Evolutionary conservation across 78 protist genomes (phyloP).

Genomic region (Dictyostelium discoideum): dicty_2.7 NC_007089.4:3881001-3881500

Average conservation of each 20-base stretch:
- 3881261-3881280: not conserved
- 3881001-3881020: not conserved
- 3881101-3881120: not conserved
- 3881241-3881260: not conserved
- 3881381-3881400: not conserved
- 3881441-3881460: not conserved
- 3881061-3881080: not conserved
- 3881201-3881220: not conserved
- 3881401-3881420: not conserved
- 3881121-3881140: not conserved
- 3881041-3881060: not conserved
- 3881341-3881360: not conserved
- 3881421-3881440: not conserved
- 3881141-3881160: not conserved
- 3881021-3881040: not conserved
- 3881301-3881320: not conserved
- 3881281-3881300: conserved; percentile 15
- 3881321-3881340: not conserved
- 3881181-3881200: not conserved
- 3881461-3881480: not conserved
- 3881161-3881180: conserved; percentile 21
- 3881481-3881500: not conserved
- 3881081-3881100: not conserved
- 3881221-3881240: not conserved
- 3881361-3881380: not conserved